A percentile compares a stretch with the other conserved stretches of the same genome.
Evolutionary conservation across 23 red algal genomes (phyloP).

Genomic region (Pyropia haitanensis): DNA sequence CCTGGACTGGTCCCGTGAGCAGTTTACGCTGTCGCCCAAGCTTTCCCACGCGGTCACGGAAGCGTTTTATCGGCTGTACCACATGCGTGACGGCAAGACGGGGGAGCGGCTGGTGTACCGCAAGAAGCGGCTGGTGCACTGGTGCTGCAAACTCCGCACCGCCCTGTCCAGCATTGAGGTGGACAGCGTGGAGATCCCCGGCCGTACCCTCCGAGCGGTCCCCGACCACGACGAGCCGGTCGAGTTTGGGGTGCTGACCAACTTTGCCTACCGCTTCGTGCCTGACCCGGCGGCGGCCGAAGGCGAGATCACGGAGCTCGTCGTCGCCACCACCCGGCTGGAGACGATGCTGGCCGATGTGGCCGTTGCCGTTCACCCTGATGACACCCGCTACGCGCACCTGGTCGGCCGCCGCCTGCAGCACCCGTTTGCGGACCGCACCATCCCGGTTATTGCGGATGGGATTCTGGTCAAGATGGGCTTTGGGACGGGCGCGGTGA

Average conservation of each 20-base stretch:
- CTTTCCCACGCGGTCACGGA: conserved; percentile 79
- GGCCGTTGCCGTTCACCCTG: conserved; percentile 93
- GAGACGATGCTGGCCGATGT: conserved; percentile 99
- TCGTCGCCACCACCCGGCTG: conserved; percentile 91
- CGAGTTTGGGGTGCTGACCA: conserved; percentile 93
- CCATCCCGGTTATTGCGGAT: conserved; percentile 80
- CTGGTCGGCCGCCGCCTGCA: conserved; percentile 58
- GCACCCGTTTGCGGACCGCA: conserved; percentile 78
- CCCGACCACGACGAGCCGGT: conserved; percentile 63
- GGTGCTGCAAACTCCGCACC: conserved; percentile 81
- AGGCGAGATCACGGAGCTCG: conserved; percentile 20
- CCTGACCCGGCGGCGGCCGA: conserved; percentile 7
- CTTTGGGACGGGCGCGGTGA: conserved; percentile 95
- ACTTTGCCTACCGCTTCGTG: conserved; percentile 81
- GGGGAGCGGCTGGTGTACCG: conserved; percentile 83
- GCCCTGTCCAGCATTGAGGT: conserved; percentile 98
- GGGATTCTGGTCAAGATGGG: conserved; percentile 89
- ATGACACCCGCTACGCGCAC: conserved; percentile 81
- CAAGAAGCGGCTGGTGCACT: conserved; percentile 87
- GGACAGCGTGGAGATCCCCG: conserved; percentile 80
- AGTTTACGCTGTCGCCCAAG: conserved; percentile 89
- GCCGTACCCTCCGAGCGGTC: conserved; percentile 59
- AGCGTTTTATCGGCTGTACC: conserved; percentile 92
- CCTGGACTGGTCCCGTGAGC: conserved; percentile 88
- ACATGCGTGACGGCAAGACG: conserved; percentile 6